These are phyloP conservation scores for Waitea zeae DNA, from an alignment of 1,284 basidiomycete species.

Conservation along the genomic window DNA sequence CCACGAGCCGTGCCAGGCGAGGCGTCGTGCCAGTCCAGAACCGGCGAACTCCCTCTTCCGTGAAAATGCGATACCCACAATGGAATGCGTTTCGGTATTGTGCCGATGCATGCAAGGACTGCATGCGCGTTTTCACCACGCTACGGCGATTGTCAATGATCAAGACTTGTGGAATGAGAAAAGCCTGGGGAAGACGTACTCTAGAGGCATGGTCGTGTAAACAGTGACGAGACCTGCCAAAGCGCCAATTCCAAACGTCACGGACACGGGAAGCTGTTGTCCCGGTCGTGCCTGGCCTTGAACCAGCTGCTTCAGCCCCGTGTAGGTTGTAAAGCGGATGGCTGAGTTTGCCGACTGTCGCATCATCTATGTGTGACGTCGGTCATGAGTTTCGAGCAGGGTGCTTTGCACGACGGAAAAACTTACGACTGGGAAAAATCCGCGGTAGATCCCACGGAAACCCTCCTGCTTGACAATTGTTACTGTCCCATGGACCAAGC, in stretches of 20 bases:
- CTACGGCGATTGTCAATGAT: conserved; percentile 21
- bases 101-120: conserved; percentile 67
- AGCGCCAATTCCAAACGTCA: conserved; percentile 91
- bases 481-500: conserved; percentile 75
- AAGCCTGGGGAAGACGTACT: conserved; percentile 41
- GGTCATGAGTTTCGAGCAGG: no score
- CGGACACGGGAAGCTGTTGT: conserved; percentile 68
- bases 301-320: conserved; percentile 83
- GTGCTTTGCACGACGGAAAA: neutral
- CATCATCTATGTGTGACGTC: conserved; percentile 52
- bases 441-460: conserved; percentile 71
- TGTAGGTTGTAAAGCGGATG: conserved; percentile 92
- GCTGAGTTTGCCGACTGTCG: conserved; percentile 96
- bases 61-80: conserved; percentile 83
- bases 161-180: neutral
- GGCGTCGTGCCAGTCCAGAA: conserved; percentile 98
- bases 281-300: conserved; percentile 75
- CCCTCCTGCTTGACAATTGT: conserved; percentile 81
- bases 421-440: conserved; percentile 84
- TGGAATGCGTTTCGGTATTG: conserved; percentile 90
- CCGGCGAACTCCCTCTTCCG: conserved; percentile 71
- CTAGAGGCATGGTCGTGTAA: conserved; percentile 86
- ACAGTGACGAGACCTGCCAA: conserved; percentile 91
- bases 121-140: conserved; percentile 97
- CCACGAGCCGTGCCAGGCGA: conserved; percentile 67